Base-by-base conservation (phyloP, 352 stramenopile genomes). In the Elongisporangium senticosum region DNA sequence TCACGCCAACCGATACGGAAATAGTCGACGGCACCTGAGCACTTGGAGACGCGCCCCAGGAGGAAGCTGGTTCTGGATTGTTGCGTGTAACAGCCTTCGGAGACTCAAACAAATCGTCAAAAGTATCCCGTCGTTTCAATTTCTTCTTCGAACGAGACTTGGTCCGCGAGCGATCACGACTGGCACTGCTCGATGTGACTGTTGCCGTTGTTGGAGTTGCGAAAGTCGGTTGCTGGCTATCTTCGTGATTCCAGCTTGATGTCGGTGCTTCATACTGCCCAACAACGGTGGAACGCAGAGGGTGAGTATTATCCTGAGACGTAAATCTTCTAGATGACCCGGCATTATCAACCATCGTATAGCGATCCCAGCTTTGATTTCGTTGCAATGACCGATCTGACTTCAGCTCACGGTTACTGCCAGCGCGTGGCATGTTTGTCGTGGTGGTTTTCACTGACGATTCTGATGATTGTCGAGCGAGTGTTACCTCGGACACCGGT, bases 41-140 rank as follows among this genome's bases (percentile, higher is more conserved):
- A 33, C 15, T 49, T 13, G 51, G 43, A 14, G 47, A n/a, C 14
- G 26, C 19, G 15, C 21, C 17, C 8, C 33, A 43, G 33, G 33
- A 15, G 22, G 19, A 20, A 33, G 51, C 37, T 7, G 57, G 39
- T 7, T 24, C 51, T 10, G 19, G 37, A 10, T 52, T 51, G 28
- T 53, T 24, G 21, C 50, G 51, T 13, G 22, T 24, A 20, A 57
- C 28, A 17, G 40, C 56, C 56, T 73, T 81, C 13, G 83, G 80
- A n/a, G 79, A 87, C 28, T 79, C 74, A 22, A 93, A 93, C 15
- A 93, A 61, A 54, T 83, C 74, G 62, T 90, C 80, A 61, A 93
- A 93, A 14, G 83, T 93, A 55, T 72, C 79, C 57, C 80, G 74
- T 28, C 79, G 75, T 40, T 75, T 68, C 24, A 61, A 39, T 2